Evolutionary conservation across 2,329 filamentous ascomycete genomes (phyloP), one percentile per base, ranked within the genome.

Genomic region (Xylariaceae sp.): DNA sequence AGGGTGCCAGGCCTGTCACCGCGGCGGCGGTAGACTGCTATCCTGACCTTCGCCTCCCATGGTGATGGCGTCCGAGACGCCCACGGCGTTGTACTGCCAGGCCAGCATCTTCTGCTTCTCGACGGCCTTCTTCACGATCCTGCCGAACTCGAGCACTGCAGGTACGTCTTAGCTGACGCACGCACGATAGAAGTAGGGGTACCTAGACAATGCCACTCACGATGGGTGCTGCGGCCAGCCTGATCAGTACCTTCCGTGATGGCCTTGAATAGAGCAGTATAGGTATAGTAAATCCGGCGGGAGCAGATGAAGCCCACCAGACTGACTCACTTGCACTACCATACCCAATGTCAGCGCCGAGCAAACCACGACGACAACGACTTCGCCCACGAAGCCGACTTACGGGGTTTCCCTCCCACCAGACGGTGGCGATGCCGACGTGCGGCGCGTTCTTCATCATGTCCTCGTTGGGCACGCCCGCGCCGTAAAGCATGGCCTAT

Each of bases 21-120:
- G n/a, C n/a, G n/a, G n/a, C n/a, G n/a, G n/a, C n/a, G n/a, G n/a
- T n/a, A n/a, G n/a, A n/a, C n/a, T n/a, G n/a, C n/a, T n/a, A n/a
- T n/a, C n/a, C n/a, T n/a, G n/a, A 85, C 84, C 88, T 65, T 94
- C 86, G 45, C 83, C 83, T 34, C 90, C 89, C 89, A 95, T 95
- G 3, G 90, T 94, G 52, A 95, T 94, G 31, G 80, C 89, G 59
- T 94, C 88, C 8, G 85, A 88, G 9, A 95, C 67, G 32, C 89
- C 87, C 42, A 94, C 75, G 13, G 88, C 93, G 58, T 92, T 93
- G 63, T 89, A 94, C 58, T 94, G 87, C 88, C 88, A 96, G 27
- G 77, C 89, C 16, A 96, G 70, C 85, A 95, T 94, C 16, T 80
- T 83, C 51, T 89, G 76, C 50, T 83, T 84, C 48, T 83, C 68